phyloP scores from a whole-genome alignment of 2,329 filamentous ascomycete genomes.

The Periconia sp. region DNA sequence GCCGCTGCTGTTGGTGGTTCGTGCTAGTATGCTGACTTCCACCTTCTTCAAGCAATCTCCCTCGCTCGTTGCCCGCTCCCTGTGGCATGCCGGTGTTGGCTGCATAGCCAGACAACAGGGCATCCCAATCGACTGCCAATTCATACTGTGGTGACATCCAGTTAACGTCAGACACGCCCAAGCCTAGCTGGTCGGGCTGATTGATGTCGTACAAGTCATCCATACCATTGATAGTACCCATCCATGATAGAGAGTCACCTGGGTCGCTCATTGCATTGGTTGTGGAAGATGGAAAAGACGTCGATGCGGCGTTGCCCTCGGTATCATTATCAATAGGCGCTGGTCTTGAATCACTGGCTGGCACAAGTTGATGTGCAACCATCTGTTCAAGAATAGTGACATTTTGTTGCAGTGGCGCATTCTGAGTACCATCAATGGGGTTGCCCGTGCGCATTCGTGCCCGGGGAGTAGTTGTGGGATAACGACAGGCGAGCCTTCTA shows the following conservation, averaged over 20 bases:
- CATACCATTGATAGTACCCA: background rate
- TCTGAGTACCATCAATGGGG: background rate
- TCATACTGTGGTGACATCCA: conserved; percentile 12
- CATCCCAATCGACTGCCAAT: conserved; percentile 8
- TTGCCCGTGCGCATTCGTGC: background rate
- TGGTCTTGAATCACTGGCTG: background rate
- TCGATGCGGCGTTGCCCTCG: background rate
- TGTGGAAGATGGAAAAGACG: background rate
- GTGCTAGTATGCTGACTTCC: too few relatives aligned
- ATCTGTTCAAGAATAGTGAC: background rate
- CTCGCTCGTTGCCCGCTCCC: too few relatives aligned
- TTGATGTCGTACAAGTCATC: too few relatives aligned
- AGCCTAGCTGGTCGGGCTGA: conserved; percentile 1
- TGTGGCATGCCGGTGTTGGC: conserved; percentile 1
- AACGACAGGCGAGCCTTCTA: conserved; percentile 22
- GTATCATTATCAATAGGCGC: background rate
- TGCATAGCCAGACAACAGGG: conserved; percentile 2
- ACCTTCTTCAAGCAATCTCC: too few relatives aligned
- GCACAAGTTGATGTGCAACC: background rate
- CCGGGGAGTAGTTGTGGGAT: conserved; percentile 12
- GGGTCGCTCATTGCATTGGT: background rate
- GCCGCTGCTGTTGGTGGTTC: too few relatives aligned
- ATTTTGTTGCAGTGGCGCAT: background rate
- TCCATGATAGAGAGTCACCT: background rate
- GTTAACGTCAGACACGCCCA: conserved; percentile 9